Evolutionary conservation across 768 basidiomycete species (phyloP), one percentile per base, ranked within the genome.

Genomic region (Termitomyces bulborhizus): DNA sequence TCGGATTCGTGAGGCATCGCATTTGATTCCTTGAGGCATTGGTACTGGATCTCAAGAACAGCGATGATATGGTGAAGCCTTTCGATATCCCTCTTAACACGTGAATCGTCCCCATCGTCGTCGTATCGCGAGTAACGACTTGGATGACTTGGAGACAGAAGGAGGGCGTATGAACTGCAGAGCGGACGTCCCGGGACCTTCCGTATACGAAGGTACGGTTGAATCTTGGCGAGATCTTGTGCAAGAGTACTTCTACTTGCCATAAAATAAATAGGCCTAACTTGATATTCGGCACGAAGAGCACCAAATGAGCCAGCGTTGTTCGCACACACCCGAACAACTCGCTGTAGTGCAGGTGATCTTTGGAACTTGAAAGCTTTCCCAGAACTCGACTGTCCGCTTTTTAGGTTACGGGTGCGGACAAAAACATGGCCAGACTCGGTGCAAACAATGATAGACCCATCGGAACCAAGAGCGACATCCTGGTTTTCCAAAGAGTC

Each of bases 341-440:
- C 83, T n/a, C 97, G 85, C 63, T 98, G 95, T 1, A 97, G 72
- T 60, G 83, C 83, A 0, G 88, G 84, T 1, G 97, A 73, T 12
- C 87, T 83, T 56, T 86, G 82, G 66, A 93, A 96, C 71, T 87
- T 93, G 74, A 81, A 80, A 1, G 80, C 66, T 65, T 86, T 87
- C 26, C 62, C 67, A 15, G 61, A 57, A 27, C 60, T 45, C 24
- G 62, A 62, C 32, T 68, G 65, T 9, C 66, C 65, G 58, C 56
- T 60, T 56, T 70, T 73, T 6, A 68, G 57, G 55, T 72, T 82
- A 27, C 92, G 81, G 18, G 84, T 77, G 24, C 94, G 87, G 24
- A 95, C 78, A 65, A 88, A 98, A 32, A 96, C 94, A 62, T 98
- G 94, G 0, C 96, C 96, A 4, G 96, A 95, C 58, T 89, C 84